A percentile compares a stretch with the other conserved stretches of the same genome.
phyloP scores from a whole-genome alignment of 495 filamentous ascomycete genomes.

The Neurospora sp. region DNA sequence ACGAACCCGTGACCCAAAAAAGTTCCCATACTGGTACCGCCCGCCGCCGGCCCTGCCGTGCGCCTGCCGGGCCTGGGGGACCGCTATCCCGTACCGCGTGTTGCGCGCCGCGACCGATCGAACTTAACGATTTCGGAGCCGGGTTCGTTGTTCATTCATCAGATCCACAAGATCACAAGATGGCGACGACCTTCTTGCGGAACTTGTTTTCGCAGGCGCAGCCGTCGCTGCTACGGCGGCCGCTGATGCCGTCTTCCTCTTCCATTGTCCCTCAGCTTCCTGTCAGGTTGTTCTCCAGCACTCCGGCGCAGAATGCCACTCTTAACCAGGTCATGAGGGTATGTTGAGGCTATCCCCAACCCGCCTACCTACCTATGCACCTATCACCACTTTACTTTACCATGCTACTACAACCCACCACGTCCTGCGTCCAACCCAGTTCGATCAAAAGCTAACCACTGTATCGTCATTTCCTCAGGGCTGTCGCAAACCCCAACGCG shows the following conservation, averaged over 20 bases:
- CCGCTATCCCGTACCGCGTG: neutral
- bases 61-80: neutral
- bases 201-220: constrained; percentile 13
- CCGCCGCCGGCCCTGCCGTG: no score
- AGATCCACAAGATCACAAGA: constrained; percentile 3
- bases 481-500: constrained; percentile 63
- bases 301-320: constrained; percentile 42
- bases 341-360: constrained; percentile 8
- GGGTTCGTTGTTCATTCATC: neutral
- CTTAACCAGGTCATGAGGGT: constrained; percentile 51
- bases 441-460: no score
- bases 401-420: no score
- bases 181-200: constrained; percentile 22
- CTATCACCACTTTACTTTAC: no score
- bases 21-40: neutral
- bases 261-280: neutral
- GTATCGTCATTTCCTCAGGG: constrained; percentile 31
- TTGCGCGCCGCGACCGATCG: neutral
- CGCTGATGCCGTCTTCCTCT: constrained; percentile 2
- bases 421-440: no score
- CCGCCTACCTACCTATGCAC: no score
- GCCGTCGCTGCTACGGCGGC: constrained; percentile 17
- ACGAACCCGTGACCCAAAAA: constrained; percentile 9
- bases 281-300: constrained; percentile 37
- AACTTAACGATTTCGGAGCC: neutral